These are phyloP conservation scores for Simplicillium sp. DNA, from an alignment of 2,329 filamentous ascomycete species.

Conservation along the genomic window DNA sequence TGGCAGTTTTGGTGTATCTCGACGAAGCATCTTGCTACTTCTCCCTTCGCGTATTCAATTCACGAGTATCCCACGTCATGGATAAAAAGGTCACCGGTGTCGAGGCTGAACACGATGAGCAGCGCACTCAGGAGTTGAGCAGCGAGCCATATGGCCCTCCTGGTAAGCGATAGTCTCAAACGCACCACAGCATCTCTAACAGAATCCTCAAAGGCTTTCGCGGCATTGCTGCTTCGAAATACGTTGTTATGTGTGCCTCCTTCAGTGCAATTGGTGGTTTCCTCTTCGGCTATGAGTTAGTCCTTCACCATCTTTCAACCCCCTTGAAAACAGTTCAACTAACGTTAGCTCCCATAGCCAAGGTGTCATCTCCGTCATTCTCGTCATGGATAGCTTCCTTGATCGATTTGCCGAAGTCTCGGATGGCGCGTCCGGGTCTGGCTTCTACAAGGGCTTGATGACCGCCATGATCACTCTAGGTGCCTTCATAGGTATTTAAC, in stretches of 20 bases:
- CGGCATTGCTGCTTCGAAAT: neutral
- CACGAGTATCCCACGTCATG: too few species aligned
- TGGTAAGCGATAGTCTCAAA: neutral
- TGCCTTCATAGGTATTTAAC: constrained; percentile 28
- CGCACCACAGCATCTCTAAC: neutral
- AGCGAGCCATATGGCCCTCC: neutral
- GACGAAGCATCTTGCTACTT: too few species aligned
- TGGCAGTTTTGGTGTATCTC: too few species aligned
- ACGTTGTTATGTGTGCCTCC: neutral
- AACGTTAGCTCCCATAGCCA: constrained; percentile 13
- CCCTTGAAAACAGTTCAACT: too few species aligned
- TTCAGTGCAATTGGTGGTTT: neutral
- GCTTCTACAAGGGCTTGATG: constrained; percentile 30
- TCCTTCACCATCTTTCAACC: neutral
- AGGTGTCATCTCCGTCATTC: constrained; percentile 28
- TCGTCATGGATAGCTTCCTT: constrained; percentile 25
- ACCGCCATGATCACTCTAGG: constrained; percentile 37
- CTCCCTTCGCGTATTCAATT: too few species aligned
- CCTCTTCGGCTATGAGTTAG: neutral
- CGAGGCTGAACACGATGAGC: neutral
- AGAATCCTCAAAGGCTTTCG: neutral
- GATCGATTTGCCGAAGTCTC: constrained; percentile 21
- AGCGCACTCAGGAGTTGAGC: neutral
- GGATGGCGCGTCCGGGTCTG: constrained; percentile 24
- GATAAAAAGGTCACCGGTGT: neutral